These are phyloP conservation scores for Diospyros lotus DNA, from an alignment of 148 eudicot genomes.

Conservation along the genomic window DNA sequence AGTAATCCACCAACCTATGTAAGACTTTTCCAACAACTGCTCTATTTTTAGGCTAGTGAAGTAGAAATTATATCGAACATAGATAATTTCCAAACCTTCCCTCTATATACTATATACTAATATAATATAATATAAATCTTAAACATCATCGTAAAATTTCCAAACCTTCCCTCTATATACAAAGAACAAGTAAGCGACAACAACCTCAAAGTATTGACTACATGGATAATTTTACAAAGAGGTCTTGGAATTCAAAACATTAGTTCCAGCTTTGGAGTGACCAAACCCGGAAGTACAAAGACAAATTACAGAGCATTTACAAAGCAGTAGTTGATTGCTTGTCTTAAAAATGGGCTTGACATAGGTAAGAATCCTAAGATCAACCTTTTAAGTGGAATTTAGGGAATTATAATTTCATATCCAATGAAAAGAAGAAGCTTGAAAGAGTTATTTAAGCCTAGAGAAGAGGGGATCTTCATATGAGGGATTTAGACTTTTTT, in stretches of 20 bases:
- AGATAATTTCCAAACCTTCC: no score
- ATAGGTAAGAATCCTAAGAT: neutral
- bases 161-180: no score
- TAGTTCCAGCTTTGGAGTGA: neutral
- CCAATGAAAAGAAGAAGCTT: neutral
- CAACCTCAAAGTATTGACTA: neutral
- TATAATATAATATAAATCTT: neutral
- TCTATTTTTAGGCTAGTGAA: neutral
- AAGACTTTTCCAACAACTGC: neutral
- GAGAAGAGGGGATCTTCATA: neutral
- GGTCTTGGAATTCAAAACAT: neutral
- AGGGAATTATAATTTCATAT: neutral
- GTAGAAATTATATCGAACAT: no score
- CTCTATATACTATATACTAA: no score
- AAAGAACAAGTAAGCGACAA: neutral
- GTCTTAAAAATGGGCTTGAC: neutral
- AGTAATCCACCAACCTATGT: no score
- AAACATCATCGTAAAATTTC: neutral
- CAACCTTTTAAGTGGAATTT: neutral
- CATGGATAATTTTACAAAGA: neutral
- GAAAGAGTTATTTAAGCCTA: neutral
- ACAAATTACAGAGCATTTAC: neutral
- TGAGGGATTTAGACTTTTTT: neutral
- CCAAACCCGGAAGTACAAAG: neutral
- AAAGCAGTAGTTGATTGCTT: no score